Percentiles rank a stretch among this genome's conserved stretches.
Evolutionary conservation across 306 rosid genomes (phyloP).

Genomic region (Trichosanthes truncata): DNA sequence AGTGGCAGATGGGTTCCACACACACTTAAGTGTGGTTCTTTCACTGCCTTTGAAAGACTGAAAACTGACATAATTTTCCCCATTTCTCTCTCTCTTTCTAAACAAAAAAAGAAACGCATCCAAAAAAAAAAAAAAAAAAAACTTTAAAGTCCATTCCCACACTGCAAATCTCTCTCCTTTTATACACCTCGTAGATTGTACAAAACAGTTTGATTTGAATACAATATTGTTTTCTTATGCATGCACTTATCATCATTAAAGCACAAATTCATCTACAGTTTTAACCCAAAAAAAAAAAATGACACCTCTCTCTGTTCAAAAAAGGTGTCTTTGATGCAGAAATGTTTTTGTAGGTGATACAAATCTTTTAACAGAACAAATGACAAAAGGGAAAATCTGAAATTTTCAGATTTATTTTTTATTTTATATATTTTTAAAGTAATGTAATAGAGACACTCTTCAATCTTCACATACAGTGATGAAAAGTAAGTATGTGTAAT

Average conservation of each 20-base stretch:
- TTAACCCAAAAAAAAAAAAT: background rate
- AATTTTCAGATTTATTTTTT: background rate
- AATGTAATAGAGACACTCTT: background rate
- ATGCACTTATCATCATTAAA: background rate
- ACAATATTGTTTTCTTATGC: background rate
- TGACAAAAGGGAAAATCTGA: too few relatives aligned
- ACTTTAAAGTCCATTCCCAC: background rate
- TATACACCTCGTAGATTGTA: background rate
- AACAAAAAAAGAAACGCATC: too few relatives aligned
- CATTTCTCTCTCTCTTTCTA: background rate
- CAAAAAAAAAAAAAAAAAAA: background rate
- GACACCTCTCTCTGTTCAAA: background rate
- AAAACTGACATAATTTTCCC: background rate
- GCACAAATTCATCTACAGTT: background rate
- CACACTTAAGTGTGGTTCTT: background rate
- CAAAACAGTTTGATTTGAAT: background rate
- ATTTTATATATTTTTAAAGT: too few relatives aligned
- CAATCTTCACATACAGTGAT: background rate
- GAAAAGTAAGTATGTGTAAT: background rate
- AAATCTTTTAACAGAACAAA: background rate
- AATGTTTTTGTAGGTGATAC: too few relatives aligned
- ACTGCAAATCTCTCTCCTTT: background rate
- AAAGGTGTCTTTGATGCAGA: background rate
- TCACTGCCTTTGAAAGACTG: background rate
- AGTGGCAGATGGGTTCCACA: slow-evolving; percentile 4